Evolutionary conservation across 257 asterid species (phyloP), one percentile per base, ranked within the genome.

Genomic region (Paulownia fortunei): DNA sequence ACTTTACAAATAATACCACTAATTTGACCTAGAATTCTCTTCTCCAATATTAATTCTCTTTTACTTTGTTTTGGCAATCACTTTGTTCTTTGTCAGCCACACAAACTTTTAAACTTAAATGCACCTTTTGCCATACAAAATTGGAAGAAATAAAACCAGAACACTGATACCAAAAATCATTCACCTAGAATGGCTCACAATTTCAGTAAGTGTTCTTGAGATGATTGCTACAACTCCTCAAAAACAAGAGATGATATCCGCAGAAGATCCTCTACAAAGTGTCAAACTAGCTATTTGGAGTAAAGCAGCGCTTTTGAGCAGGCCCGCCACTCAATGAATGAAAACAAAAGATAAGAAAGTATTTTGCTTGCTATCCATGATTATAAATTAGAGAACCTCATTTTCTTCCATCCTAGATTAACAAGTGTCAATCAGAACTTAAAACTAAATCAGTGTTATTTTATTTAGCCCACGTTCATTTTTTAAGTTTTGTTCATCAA

Each of bases 401-500:
- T 26, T 74, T 34, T 41, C 56, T n/a, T 58, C 63, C 65, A 16
- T 39, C 30, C 62, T 41, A 46, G 51, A 13, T 72, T 23, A 66
- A 46, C 44, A 55, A n/a, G 65, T 37, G 15, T 69, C 47, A 12
- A 51, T 61, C 61, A 39, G 7, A 69, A 80, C 26, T 36, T 19
- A 68, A 23, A 30, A 15, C 30, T 16, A 67, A 54, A 62, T 46
- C 12, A 42, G 12, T 49, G 15, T 41, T 65, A 49, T 32, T 32
- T 39, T 13, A 10, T 37, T 61, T 54, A 73, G 37, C 67, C 37
- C 23, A 83, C 27, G 15, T 72, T 32, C 24, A 34, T 18, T 37
- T 26, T 56, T 36, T 56, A 80, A 79, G 52, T 15, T 72, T 37
- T 30, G 42, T 36, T n/a, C 30, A 52, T 18, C 19, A 60, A 56